These are phyloP conservation scores for Gymnopus androsaceus DNA, from an alignment of 1,284 basidiomycete species.

Conservation along the genomic window DNA sequence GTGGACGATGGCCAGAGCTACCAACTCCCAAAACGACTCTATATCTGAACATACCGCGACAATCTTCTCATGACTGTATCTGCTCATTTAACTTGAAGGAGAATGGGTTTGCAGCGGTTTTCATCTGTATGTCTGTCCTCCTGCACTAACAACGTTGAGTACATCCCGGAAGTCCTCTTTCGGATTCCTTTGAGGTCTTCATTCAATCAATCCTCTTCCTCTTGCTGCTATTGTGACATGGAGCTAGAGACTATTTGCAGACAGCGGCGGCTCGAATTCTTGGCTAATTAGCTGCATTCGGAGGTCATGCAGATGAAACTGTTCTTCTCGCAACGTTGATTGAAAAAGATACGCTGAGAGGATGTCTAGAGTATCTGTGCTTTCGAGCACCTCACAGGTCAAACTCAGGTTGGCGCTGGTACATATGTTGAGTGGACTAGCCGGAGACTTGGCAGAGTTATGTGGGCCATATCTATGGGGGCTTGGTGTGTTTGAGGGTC, in stretches of 20 bases:
- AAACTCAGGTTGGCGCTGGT: slow-evolving; percentile 56
- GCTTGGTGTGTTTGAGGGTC: slow-evolving; percentile 38
- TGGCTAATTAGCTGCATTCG: slow-evolving; percentile 67
- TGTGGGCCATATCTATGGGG: slow-evolving; percentile 70
- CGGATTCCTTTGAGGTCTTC: no score
- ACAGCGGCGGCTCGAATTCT: slow-evolving; percentile 75
- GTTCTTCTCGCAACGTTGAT: slow-evolving; percentile 51
- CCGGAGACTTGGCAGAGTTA: slow-evolving; percentile 58
- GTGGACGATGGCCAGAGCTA: no score
- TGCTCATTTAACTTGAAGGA: no score
- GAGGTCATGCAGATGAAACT: slow-evolving; percentile 59
- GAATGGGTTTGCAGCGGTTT: no score
- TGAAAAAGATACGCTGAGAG: slow-evolving; percentile 52
- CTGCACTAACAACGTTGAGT: no score
- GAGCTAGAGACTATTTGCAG: slow-evolving; percentile 51
- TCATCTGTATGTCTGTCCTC: no score
- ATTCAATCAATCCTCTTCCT: no score
- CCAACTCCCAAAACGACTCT: no score
- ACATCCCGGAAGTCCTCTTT: no score
- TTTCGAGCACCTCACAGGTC: slow-evolving; percentile 42
- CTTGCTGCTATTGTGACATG: no score
- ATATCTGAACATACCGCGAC: no score
- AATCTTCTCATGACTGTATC: no score
- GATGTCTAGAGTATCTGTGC: slow-evolving; percentile 59
- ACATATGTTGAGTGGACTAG: slow-evolving; percentile 62